Percentiles rank a stretch among this genome's conserved stretches.
Conservation (phyloP, 495 filamentous ascomycete species). For the Bombardia bombarda region DNA sequence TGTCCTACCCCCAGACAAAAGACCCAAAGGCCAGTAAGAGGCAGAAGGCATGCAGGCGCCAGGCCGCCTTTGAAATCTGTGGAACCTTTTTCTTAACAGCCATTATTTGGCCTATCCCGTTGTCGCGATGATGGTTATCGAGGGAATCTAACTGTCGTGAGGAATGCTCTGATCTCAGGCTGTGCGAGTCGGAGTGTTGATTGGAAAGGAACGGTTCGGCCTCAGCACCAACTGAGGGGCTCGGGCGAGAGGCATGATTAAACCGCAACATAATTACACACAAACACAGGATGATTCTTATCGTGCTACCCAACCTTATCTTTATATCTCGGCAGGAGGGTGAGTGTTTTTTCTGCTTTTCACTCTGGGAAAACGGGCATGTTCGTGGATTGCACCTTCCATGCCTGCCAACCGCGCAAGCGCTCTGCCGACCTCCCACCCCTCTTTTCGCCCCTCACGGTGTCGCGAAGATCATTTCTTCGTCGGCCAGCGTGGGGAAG, state of each 20-base stretch:
- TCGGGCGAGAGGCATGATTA: background rate
- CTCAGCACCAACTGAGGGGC: background rate
- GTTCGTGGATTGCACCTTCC: too few relatives aligned
- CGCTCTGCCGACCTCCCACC: too few relatives aligned
- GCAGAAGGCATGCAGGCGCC: constrained; percentile 40
- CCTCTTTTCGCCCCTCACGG: too few relatives aligned
- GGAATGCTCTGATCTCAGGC: background rate
- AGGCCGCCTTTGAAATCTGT: constrained; percentile 26
- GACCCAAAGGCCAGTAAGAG: constrained; percentile 48
- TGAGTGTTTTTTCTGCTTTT: too few relatives aligned
- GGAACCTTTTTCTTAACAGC: background rate
- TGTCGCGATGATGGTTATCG: background rate
- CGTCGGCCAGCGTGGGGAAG: too few relatives aligned
- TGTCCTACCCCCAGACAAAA: constrained; percentile 56
- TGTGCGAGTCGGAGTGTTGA: background rate
- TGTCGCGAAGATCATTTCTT: too few relatives aligned
- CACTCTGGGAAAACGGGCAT: too few relatives aligned
- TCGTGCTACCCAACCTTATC: too few relatives aligned
- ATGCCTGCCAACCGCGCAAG: too few relatives aligned
- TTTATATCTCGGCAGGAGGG: too few relatives aligned
- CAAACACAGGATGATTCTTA: too few relatives aligned
- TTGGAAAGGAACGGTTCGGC: background rate
- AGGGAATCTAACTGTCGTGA: background rate
- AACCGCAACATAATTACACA: too few relatives aligned
- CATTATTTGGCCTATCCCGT: background rate